Percentiles rank a stretch among this genome's conserved stretches.
Evolutionary conservation across 768 basidiomycete genomes (phyloP).

Genomic region (Macrocybe gigantea): DNA sequence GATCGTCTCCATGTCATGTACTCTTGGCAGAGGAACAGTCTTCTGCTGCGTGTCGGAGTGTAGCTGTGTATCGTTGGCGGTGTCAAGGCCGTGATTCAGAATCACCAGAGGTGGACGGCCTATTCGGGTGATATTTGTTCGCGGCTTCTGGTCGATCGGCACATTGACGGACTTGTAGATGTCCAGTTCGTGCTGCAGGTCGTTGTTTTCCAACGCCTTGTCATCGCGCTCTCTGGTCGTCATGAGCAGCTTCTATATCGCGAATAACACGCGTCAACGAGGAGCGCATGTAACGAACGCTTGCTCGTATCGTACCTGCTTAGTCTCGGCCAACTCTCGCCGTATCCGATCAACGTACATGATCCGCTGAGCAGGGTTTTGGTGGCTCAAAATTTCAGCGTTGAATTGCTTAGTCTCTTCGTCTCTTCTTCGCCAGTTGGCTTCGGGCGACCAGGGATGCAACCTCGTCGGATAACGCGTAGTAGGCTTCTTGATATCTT

Average conservation of each 20-base stretch:
- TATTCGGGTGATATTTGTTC: slow-evolving; percentile 48
- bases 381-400: slow-evolving; percentile 79
- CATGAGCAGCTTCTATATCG: slow-evolving; percentile 40
- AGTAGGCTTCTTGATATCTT: slow-evolving; percentile 68
- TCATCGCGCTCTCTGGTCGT: slow-evolving; percentile 44
- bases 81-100: slow-evolving; percentile 34
- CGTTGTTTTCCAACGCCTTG: slow-evolving; percentile 33
- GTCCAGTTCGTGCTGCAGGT: slow-evolving; percentile 47
- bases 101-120: slow-evolving; percentile 40
- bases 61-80: background rate
- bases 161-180: slow-evolving; percentile 57
- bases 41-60: background rate
- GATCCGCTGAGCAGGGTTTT: slow-evolving; percentile 81
- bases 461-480: slow-evolving; percentile 56
- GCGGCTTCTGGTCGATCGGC: slow-evolving; percentile 43
- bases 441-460: slow-evolving; percentile 62
- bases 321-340: slow-evolving; percentile 70
- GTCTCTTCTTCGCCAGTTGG: slow-evolving; percentile 80
- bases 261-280: background rate
- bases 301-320: slow-evolving; percentile 52
- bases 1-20: slow-evolving; percentile 22
- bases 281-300: background rate
- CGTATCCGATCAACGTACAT: slow-evolving; percentile 83
- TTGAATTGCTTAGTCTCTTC: slow-evolving; percentile 72
- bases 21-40: slow-evolving; percentile 8